These are phyloP conservation scores for Yarrowia hollandica DNA, from an alignment of 805 yeast genomes.

Conservation along the genomic window DNA sequence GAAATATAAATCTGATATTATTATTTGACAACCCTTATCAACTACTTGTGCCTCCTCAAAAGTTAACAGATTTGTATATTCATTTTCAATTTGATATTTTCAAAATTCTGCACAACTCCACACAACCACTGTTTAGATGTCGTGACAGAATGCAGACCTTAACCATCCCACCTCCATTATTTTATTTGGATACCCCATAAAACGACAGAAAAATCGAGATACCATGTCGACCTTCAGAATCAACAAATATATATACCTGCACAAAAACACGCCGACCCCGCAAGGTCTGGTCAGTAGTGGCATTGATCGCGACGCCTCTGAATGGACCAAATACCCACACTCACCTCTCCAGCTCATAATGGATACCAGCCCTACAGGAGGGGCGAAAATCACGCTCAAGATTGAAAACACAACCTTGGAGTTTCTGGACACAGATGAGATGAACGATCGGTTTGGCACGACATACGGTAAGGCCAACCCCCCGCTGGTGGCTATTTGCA, in stretches of 20 bases:
- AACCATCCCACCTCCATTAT: too few species aligned
- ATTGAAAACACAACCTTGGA: background rate
- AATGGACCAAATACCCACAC: constrained; percentile 7
- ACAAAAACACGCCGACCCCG: constrained; percentile 3
- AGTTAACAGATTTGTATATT: too few species aligned
- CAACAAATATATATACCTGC: constrained; percentile 14
- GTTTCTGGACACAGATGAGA: background rate
- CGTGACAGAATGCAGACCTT: too few species aligned
- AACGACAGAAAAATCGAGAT: too few species aligned
- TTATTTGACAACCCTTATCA: too few species aligned
- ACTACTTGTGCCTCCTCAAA: too few species aligned
- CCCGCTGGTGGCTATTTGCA: constrained; percentile 6
- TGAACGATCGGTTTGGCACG: background rate
- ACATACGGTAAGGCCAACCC: constrained; percentile 2
- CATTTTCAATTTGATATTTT: too few species aligned
- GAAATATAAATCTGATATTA: too few species aligned
- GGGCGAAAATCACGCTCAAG: background rate
- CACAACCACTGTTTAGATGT: too few species aligned
- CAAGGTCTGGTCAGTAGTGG: constrained; percentile 11
- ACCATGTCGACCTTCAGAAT: constrained; percentile 15
- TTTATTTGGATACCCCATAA: too few species aligned
- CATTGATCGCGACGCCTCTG: constrained; percentile 1
- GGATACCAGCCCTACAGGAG: background rate
- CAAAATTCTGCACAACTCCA: too few species aligned
- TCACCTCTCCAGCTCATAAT: background rate